Conservation (phyloP, 805 yeast genomes). For the Cyberlindnera subsufficiens region DNA sequence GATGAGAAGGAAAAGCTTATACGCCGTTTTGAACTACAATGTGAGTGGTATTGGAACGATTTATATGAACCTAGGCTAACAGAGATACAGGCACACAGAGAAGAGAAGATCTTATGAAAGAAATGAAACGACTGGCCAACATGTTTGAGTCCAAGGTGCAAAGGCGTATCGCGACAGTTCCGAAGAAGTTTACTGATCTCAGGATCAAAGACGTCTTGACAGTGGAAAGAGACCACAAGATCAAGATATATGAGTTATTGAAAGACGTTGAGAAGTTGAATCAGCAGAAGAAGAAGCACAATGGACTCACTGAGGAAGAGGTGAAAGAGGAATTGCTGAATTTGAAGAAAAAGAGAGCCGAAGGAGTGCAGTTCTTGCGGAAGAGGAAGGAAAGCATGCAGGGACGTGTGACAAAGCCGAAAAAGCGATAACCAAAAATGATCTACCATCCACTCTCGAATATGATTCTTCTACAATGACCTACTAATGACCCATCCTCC, state of each 20-base stretch:
- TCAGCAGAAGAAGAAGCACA: slow-evolving; percentile 1
- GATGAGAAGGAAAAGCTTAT: slow-evolving; percentile 12
- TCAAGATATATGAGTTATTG: slow-evolving; percentile 20
- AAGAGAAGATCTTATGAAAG: slow-evolving; percentile 10
- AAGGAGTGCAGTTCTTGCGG: slow-evolving; percentile 9
- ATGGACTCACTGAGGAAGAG: slow-evolving; percentile 3
- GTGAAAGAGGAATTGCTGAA: slow-evolving; percentile 7
- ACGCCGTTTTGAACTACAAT: slow-evolving; percentile 18
- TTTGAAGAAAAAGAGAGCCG: slow-evolving; percentile 11
- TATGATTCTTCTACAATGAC: too few relatives aligned
- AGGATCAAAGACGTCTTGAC: slow-evolving; percentile 19
- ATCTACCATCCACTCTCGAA: too few relatives aligned
- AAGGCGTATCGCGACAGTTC: slow-evolving; percentile 17
- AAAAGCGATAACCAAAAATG: background rate
- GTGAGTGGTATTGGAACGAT: slow-evolving; percentile 10
- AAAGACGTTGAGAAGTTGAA: slow-evolving; percentile 12
- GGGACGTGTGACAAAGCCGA: slow-evolving; percentile 6
- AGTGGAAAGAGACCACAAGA: slow-evolving; percentile 23
- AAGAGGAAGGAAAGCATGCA: slow-evolving; percentile 19
- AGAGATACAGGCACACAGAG: slow-evolving; percentile 8
- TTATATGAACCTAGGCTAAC: background rate
- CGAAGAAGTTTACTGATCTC: slow-evolving; percentile 20
- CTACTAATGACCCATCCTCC: too few relatives aligned
- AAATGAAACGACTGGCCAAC: slow-evolving; percentile 10
- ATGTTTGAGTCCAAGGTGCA: slow-evolving; percentile 19